Conservation (phyloP, 1,139 yeast species). For the Taiozyma sp. region DNA sequence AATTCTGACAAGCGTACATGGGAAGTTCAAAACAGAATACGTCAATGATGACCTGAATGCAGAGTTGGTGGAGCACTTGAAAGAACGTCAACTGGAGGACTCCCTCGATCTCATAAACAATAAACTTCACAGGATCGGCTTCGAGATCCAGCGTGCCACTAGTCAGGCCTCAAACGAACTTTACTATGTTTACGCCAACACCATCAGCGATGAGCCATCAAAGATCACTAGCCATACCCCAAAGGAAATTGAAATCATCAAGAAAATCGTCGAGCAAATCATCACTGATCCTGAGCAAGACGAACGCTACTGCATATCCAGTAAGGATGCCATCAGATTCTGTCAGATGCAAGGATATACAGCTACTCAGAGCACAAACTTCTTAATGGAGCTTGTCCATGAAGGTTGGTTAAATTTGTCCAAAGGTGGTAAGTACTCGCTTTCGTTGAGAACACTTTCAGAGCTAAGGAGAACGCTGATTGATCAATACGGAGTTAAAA, state of each 20-base stretch:
- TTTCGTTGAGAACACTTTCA: constrained; percentile 38
- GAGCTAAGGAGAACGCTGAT: constrained; percentile 43
- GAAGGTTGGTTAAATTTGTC: constrained; percentile 46
- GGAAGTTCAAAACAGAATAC: constrained; percentile 10
- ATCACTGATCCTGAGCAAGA: constrained; percentile 23
- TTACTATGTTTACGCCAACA: constrained; percentile 35
- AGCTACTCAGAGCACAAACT: constrained; percentile 29
- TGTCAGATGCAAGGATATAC: constrained; percentile 15
- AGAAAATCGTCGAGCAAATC: constrained; percentile 41
- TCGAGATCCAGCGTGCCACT: constrained; percentile 29
- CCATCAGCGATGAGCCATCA: constrained; percentile 35
- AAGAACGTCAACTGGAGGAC: constrained; percentile 10
- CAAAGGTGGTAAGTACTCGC: constrained; percentile 21
- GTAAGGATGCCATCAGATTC: constrained; percentile 14
- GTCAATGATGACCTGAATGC: constrained; percentile 1
- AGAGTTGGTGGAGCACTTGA: background rate
- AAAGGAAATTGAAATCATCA: constrained; percentile 44
- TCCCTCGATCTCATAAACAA: constrained; percentile 35
- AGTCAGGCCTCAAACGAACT: constrained; percentile 12
- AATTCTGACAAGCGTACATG: constrained; percentile 11
- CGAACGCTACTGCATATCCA: constrained; percentile 14
- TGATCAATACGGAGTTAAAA: constrained; percentile 36
- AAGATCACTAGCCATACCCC: constrained; percentile 37
- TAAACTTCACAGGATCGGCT: constrained; percentile 36
- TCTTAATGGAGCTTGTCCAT: constrained; percentile 38